phyloP scores from a whole-genome alignment of 2,329 filamentous ascomycete genomes.

The Beauveria rudraprayagi region DNA sequence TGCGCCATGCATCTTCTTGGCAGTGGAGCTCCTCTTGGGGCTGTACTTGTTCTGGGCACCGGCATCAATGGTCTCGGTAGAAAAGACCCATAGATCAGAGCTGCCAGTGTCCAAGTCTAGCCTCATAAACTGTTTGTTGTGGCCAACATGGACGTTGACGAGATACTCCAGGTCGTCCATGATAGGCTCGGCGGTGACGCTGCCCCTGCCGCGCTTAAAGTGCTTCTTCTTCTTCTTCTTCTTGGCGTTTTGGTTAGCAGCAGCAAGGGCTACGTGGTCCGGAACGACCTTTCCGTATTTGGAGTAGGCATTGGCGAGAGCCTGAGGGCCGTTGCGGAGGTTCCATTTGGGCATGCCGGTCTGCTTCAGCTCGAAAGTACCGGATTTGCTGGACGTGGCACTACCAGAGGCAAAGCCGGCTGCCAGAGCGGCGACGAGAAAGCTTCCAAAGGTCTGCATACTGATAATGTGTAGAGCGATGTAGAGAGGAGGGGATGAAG shows the following conservation, averaged over 20 bases:
- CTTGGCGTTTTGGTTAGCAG: conserved; percentile 26
- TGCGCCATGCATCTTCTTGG: conserved; percentile 28
- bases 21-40: conserved; percentile 29
- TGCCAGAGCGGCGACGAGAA: conserved; percentile 9
- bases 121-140: conserved; percentile 25
- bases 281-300: conserved; percentile 36
- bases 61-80: conserved; percentile 19
- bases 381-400: conserved; percentile 4
- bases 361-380: conserved; percentile 6
- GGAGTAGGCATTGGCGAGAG: conserved; percentile 27
- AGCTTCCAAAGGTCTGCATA: conserved; percentile 11
- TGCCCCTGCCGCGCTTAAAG: conserved; percentile 2
- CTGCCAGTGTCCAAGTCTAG: conserved; percentile 37
- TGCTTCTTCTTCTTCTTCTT: neutral
- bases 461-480: neutral
- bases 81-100: conserved; percentile 33
- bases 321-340: conserved; percentile 21
- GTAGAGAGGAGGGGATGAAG: neutral
- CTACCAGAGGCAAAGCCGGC: conserved; percentile 12
- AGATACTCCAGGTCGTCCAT: conserved; percentile 14
- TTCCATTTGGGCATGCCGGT: conserved; percentile 14
- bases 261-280: conserved; percentile 41
- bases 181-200: neutral
- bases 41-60: conserved; percentile 32
- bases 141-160: conserved; percentile 18